These are phyloP conservation scores for Aureobasidium sp. DNA, from an alignment of 2,329 filamentous ascomycete species.

Conservation along the genomic window DNA sequence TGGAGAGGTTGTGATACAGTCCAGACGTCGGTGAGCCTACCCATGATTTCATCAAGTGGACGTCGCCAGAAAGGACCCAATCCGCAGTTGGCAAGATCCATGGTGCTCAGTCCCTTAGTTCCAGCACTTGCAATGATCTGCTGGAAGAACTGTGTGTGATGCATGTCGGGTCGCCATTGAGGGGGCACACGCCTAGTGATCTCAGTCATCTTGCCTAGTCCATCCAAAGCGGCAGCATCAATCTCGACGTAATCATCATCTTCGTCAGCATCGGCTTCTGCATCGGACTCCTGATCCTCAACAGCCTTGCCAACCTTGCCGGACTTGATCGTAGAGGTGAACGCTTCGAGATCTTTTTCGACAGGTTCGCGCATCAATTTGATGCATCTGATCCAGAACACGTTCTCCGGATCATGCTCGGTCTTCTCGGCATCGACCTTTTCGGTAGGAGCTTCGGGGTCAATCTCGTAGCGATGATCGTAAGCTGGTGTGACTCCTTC, in stretches of 20 bases:
- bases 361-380: constrained; percentile 35
- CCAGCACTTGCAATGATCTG: constrained; percentile 43
- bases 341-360: constrained; percentile 24
- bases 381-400: constrained; percentile 31
- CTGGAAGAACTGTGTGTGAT: constrained; percentile 46
- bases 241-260: constrained; percentile 26
- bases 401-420: constrained; percentile 10
- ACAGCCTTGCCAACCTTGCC: not conserved
- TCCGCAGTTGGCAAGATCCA: constrained; percentile 28
- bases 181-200: constrained; percentile 35
- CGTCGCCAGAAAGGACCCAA: constrained; percentile 49
- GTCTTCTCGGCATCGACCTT: not conserved
- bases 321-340: constrained; percentile 16
- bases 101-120: constrained; percentile 43
- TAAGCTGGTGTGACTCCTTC: not conserved
- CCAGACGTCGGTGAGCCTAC: constrained; percentile 50
- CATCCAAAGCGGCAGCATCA: constrained; percentile 14
- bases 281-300: constrained; percentile 19
- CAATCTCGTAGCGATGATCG: not conserved
- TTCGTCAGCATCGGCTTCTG: constrained; percentile 12
- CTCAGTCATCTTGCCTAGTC: not conserved
- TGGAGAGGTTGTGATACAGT: constrained; percentile 52
- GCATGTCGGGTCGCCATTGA: constrained; percentile 49
- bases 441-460: not conserved
- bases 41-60: constrained; percentile 47